A percentile compares a stretch with the other conserved stretches of the same genome.
Evolutionary conservation across 805 yeast genomes (phyloP).

Genomic region (Yamadazyma kitorensis): DNA sequence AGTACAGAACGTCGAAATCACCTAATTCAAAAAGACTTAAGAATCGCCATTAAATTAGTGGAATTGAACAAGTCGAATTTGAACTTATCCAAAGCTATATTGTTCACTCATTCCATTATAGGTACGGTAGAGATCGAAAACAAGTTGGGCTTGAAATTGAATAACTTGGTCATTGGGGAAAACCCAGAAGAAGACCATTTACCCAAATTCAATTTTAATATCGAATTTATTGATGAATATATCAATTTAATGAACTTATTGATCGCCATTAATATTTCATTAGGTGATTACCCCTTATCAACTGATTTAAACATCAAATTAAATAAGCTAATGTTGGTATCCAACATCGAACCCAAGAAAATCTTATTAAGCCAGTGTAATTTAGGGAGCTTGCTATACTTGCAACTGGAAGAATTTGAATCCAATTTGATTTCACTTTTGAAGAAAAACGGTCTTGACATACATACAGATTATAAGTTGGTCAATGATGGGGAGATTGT

Average conservation of each 20-base stretch:
- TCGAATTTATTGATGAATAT: constrained; percentile 69
- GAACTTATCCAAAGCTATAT: constrained; percentile 50
- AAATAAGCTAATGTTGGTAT: constrained; percentile 70
- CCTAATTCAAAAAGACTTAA: constrained; percentile 63
- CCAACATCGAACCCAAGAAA: constrained; percentile 65
- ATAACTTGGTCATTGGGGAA: constrained; percentile 5
- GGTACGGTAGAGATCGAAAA: constrained; percentile 64
- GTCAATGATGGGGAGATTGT: constrained; percentile 22
- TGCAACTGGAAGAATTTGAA: constrained; percentile 65
- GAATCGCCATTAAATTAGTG: constrained; percentile 67
- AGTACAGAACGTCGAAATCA: constrained; percentile 45
- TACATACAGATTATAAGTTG: constrained; percentile 18
- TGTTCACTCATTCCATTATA: constrained; percentile 58
- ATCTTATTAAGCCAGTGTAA: constrained; percentile 64
- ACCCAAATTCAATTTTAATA: constrained; percentile 4
- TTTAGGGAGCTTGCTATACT: constrained; percentile 63
- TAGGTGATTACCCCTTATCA: constrained; percentile 66
- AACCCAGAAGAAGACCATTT: neutral
- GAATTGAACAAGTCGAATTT: constrained; percentile 50
- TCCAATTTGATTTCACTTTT: constrained; percentile 17
- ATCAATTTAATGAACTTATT: constrained; percentile 75
- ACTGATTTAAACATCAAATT: constrained; percentile 59
- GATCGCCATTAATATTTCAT: constrained; percentile 65
- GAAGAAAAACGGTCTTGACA: constrained; percentile 33
- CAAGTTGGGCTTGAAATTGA: constrained; percentile 26